Evolutionary conservation across 768 basidiomycete species (phyloP), one percentile per base, ranked within the genome.

Genomic region (Leccinum aurantiacum): DNA sequence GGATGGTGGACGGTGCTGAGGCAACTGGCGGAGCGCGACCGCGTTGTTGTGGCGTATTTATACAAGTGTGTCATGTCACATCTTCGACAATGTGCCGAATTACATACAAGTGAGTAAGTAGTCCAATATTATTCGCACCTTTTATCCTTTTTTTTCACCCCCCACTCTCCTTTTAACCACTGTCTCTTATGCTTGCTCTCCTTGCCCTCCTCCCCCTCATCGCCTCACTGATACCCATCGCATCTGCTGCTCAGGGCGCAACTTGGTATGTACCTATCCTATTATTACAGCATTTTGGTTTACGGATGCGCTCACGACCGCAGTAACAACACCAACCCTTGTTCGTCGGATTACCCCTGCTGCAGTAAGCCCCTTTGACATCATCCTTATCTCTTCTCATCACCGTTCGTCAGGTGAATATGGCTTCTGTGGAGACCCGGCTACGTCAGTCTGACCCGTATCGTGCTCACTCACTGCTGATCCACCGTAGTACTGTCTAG

Each of bases 401-500:
- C 37, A 49, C 54, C 52, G 41, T 3, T 33, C 41, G 14, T 37
- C 49, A 80, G 82, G 83, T 60, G 78, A 81, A 67, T 85, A 80
- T 58, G 83, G 84, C 9, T 85, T 79, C 66, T 85, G 84, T 63
- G 83, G 83, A 17, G 67, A 67, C 35, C 24, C 25, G 77, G 77
- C 48, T 66, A 69, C 51, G 79, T 81, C 49, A 57, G 77, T 68
- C 24, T 55, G 6, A 44, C 48, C 15, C 4, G 1, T 46, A 7
- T 37, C 13, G 13, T 44, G 27, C 50, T n/a, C 9, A 5, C 13
- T 1, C 53, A 52, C 1, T 54, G 55, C 65, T 70, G 56, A 69
- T 22, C 17, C 47, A 29, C 11, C 31, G 19, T 65, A 91, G 86
- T 93, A 86, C 71, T 93, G 92, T 69, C 77, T 92, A 35, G 90